Evolutionary conservation across 257 asterid genomes (phyloP).

Genomic region (Dorcoceras hygrometricum): DNA sequence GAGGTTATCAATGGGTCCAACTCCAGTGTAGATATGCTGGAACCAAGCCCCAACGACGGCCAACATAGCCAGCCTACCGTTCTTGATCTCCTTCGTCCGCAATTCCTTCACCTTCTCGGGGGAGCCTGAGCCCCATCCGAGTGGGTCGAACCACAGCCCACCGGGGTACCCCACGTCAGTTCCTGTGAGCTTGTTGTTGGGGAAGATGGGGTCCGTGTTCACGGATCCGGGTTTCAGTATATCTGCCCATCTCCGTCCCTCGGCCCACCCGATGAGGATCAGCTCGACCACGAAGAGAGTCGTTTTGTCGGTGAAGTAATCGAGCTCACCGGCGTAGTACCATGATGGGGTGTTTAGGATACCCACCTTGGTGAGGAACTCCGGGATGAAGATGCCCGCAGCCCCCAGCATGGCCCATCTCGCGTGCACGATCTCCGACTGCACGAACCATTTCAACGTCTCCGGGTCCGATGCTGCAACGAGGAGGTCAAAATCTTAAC

Average conservation of each 20-base stretch:
- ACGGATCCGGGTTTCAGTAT: constrained; percentile 88
- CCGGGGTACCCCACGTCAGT: constrained; percentile 97
- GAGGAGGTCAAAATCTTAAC: neutral
- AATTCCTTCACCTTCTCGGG: constrained; percentile 74
- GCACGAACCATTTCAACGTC: constrained; percentile 86
- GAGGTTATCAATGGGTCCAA: constrained; percentile 95
- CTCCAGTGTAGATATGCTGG: constrained; percentile 95
- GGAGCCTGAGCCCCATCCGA: constrained; percentile 90
- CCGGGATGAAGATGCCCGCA: constrained; percentile 97
- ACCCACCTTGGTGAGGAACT: constrained; percentile 85
- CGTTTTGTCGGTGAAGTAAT: constrained; percentile 92
- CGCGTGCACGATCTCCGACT: constrained; percentile 91
- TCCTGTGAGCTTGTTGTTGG: constrained; percentile 98
- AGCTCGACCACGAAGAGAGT: constrained; percentile 78
- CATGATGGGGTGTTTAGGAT: constrained; percentile 95
- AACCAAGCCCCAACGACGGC: constrained; percentile 99
- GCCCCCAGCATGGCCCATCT: constrained; percentile 99
- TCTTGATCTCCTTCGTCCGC: constrained; percentile 97
- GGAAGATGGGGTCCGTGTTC: constrained; percentile 96
- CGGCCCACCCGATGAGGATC: constrained; percentile 97
- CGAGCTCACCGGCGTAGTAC: constrained; percentile 95
- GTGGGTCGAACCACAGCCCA: constrained; percentile 95
- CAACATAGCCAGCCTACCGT: constrained; percentile 91
- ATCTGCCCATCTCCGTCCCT: constrained; percentile 99
- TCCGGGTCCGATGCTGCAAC: constrained; percentile 87